Base-by-base conservation (phyloP, 129 eudicot genomes). In the Calendula officinalis region DNA sequence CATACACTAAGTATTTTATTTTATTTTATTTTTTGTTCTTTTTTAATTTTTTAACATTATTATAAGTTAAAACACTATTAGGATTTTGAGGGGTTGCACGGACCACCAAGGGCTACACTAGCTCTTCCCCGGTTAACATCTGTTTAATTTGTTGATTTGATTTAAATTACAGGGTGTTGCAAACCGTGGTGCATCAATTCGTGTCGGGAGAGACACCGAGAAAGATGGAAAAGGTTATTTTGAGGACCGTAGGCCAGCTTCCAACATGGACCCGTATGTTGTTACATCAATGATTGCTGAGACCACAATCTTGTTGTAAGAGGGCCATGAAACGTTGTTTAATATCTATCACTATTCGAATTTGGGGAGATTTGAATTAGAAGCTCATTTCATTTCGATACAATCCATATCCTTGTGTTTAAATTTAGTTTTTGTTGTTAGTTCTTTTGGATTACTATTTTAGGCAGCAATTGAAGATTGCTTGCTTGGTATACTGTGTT, bases 231-330 rank as follows among this genome's bases (percentile, higher is more conserved):
- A 84, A 40, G 96, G 96, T 7, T 90, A 90, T 63, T 90, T 90
- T 35, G 97, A 90, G 92, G 97, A 90, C 80, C 81, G 97, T 59
- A 82, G 97, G 83, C 97, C 97, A 0, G 92, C 97, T 5, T 90
- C 97, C 1, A 90, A 90, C 71, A 90, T 90, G 97, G 97, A 90
- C 61, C 97, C 97, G 0, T 90, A 90, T 15, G 74, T 82, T 5
- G 97, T 90, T 40, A 90, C 97, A 3, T 75, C 97, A 9, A 90
- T 90, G 97, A 82, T 90, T 7, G 95, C 97, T 22, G 95, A 84
- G 56, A 90, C 95, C 38, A 90, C 97, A 38, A 33, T 90, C 60
- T 80, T 90, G 64, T 67, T 74, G 67, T 66, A 11, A 68, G 68
- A 77, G 56, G 11, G 67, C 30, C 64, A 62, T 32, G 65, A 63